Conservation (phyloP, 2,329 filamentous ascomycete genomes). For the Arthrobotrys musiformis region DNA sequence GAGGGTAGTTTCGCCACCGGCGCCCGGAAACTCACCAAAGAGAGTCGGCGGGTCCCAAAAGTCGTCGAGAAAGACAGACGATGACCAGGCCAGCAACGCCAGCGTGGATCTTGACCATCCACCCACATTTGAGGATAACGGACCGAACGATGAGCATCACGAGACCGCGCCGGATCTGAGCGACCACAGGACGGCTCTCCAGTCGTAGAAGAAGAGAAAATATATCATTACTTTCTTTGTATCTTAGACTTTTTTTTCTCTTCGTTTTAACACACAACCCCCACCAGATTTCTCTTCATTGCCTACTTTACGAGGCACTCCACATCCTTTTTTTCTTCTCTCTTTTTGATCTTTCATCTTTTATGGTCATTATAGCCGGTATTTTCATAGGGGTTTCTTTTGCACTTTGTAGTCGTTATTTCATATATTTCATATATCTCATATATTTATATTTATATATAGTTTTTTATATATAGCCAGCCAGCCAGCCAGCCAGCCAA, state of each 20-base stretch:
- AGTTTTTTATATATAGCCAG: too few relatives aligned
- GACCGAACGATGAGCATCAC: conserved; percentile 44
- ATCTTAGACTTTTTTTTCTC: background rate
- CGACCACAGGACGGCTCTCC: conserved; percentile 19
- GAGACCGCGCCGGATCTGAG: conserved; percentile 44
- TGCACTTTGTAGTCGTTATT: conserved; percentile 10
- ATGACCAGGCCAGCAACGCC: conserved; percentile 41
- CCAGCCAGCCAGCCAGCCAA: too few relatives aligned
- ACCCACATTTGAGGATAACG: conserved; percentile 43
- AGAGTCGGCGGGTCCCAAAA: conserved; percentile 33
- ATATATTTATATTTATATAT: too few relatives aligned
- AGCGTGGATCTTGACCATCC: conserved; percentile 39
- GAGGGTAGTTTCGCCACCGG: conserved; percentile 43
- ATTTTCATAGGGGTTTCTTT: conserved; percentile 5
- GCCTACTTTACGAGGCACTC: background rate
- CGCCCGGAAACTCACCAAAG: conserved; percentile 7
- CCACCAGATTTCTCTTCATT: background rate
- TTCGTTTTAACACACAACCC: too few relatives aligned
- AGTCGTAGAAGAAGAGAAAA: conserved; percentile 27
- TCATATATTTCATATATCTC: background rate
- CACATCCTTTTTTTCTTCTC: background rate
- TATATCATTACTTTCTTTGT: background rate
- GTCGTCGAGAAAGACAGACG: conserved; percentile 44
- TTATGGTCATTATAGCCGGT: conserved; percentile 11
- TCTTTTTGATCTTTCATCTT: background rate